Evolutionary conservation across 768 basidiomycete species (phyloP).

Genomic region (Gautieria morchelliformis): DNA sequence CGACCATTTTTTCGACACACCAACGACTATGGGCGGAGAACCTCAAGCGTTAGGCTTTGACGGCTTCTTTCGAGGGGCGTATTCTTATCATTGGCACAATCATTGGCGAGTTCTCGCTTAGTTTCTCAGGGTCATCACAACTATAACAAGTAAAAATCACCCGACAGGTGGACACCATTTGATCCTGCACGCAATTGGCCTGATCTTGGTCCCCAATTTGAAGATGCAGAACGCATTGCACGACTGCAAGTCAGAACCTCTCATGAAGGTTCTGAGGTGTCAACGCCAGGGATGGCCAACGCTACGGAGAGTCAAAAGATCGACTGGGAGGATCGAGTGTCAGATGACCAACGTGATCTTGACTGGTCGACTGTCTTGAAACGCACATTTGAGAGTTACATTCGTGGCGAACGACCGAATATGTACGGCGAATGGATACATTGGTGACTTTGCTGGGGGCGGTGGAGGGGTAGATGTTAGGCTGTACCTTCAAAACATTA

Average conservation of each 20-base stretch:
- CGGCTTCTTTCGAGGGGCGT: conserved; percentile 94
- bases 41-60: conserved; percentile 85
- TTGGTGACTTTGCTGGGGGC: conserved; percentile 23
- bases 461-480: no score
- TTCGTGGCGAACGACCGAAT: conserved; percentile 86
- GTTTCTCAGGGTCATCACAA: background rate
- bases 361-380: conserved; percentile 93
- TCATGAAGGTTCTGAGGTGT: background rate
- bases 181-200: conserved; percentile 93
- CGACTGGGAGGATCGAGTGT: conserved; percentile 22
- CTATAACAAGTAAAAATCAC: background rate
- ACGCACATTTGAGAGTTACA: conserved; percentile 86
- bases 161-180: conserved; percentile 70
- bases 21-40: conserved; percentile 59
- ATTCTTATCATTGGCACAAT: conserved; percentile 94
- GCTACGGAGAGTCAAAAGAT: background rate
- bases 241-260: conserved; percentile 24
- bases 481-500: no score
- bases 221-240: conserved; percentile 60
- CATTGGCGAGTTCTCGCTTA: conserved; percentile 50
- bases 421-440: conserved; percentile 83
- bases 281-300: background rate
- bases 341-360: conserved; percentile 72
- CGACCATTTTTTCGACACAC: conserved; percentile 81
- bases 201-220: conserved; percentile 80